phyloP scores from a whole-genome alignment of 148 eudicot species.

The Bassia scoparia region DNA sequence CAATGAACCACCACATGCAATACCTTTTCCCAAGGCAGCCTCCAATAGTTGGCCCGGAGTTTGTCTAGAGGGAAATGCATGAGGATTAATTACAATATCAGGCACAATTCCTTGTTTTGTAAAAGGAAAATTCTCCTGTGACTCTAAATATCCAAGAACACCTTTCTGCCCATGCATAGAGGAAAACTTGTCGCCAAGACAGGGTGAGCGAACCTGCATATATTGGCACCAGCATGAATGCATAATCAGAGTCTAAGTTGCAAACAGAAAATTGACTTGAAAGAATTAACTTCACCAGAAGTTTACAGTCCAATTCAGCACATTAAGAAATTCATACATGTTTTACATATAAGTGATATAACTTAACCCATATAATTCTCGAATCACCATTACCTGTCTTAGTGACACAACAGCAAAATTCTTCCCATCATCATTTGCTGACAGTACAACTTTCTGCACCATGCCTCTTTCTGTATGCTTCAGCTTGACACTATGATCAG shows the following conservation, averaged over 20 bases:
- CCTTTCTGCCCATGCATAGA: conserved; percentile 99
- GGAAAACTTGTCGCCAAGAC: conserved; percentile 94
- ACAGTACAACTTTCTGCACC: conserved; percentile 85
- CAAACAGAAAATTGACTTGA: background rate
- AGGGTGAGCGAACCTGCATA: conserved; percentile 77
- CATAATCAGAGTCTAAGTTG: background rate
- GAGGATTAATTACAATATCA: conserved; percentile 92
- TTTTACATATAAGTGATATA: background rate
- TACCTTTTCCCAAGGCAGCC: conserved; percentile 86
- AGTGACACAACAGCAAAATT: conserved; percentile 86
- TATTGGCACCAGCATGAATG: background rate
- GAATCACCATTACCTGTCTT: conserved; percentile 60
- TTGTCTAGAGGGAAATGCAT: conserved; percentile 95
- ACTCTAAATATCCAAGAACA: conserved; percentile 80
- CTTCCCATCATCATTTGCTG: conserved; percentile 94
- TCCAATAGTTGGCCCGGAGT: conserved; percentile 94
- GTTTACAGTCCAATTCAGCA: background rate
- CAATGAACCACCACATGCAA: conserved; percentile 66
- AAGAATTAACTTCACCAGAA: background rate
- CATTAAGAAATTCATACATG: background rate
- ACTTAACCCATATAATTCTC: background rate
- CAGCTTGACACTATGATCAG: conserved; percentile 79
- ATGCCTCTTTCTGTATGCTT: conserved; percentile 94
- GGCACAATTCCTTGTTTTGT: conserved; percentile 94
- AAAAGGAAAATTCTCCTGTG: conserved; percentile 88